Evolutionary conservation across 2,329 filamentous ascomycete species (phyloP).

Genomic region (Trichoderma brevicompactum): DNA sequence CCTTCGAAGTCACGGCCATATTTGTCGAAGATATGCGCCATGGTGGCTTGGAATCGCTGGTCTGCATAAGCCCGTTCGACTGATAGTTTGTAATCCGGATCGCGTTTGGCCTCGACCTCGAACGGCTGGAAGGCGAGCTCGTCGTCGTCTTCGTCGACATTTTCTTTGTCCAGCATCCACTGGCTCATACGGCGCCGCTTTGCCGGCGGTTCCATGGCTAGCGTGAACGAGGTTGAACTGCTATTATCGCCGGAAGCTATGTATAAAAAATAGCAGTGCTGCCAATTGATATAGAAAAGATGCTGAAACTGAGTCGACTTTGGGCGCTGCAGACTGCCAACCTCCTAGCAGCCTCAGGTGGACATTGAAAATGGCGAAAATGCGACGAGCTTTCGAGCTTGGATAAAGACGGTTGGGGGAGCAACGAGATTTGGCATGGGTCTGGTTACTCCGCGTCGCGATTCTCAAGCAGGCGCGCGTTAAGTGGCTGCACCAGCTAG

Average conservation of each 20-base stretch:
- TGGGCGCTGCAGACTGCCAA: not conserved
- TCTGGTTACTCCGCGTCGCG: slow-evolving; percentile 30
- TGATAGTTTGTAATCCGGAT: slow-evolving; percentile 62
- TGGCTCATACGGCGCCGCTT: slow-evolving; percentile 65
- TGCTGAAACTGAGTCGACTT: not conserved
- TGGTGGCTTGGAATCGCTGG: slow-evolving; percentile 75
- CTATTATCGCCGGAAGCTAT: not conserved
- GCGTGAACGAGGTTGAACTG: not conserved
- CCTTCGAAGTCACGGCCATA: slow-evolving; percentile 82
- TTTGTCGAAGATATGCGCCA: slow-evolving; percentile 88
- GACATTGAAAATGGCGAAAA: slow-evolving; percentile 3
- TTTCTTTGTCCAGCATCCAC: slow-evolving; percentile 39
- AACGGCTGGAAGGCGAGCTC: slow-evolving; percentile 54
- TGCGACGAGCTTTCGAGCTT: slow-evolving; percentile 15
- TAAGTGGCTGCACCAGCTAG: slow-evolving; percentile 29
- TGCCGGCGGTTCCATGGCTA: slow-evolving; percentile 59
- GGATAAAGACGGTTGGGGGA: slow-evolving; percentile 23
- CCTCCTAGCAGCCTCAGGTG: slow-evolving; percentile 1
- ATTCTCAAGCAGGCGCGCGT: slow-evolving; percentile 26
- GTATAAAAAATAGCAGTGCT: not conserved
- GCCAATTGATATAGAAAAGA: slow-evolving; percentile 15
- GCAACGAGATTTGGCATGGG: slow-evolving; percentile 18
- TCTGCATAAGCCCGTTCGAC: slow-evolving; percentile 69
- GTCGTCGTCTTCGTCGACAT: slow-evolving; percentile 50
- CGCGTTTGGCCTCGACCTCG: slow-evolving; percentile 52